These are phyloP conservation scores for Apiospora malaysiana DNA, from an alignment of 2,329 filamentous ascomycete genomes.

Conservation along the genomic window DNA sequence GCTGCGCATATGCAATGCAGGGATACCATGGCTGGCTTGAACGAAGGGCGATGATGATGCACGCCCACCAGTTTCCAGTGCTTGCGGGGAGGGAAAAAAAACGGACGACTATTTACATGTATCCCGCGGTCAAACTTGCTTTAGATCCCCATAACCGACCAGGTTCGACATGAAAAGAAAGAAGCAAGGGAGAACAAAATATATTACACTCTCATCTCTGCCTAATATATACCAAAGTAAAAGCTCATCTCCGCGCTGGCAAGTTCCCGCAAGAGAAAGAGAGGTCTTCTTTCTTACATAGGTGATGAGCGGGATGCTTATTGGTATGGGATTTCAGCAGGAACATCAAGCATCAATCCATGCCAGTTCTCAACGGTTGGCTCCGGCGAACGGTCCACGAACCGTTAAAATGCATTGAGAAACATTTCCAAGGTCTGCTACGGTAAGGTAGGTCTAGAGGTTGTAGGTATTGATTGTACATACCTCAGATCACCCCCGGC, in stretches of 20 bases:
- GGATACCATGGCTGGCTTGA: constrained; percentile 15
- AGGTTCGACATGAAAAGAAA: constrained; percentile 4
- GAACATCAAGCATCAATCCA: neutral
- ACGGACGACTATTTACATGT: neutral
- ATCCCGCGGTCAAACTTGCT: constrained; percentile 11
- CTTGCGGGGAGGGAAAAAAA: neutral
- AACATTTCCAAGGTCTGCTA: constrained; percentile 4
- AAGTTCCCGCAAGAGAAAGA: neutral
- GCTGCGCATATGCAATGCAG: neutral
- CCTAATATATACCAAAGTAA: neutral
- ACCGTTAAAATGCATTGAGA: constrained; percentile 3
- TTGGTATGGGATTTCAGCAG: neutral
- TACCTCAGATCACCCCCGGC: constrained; percentile 3
- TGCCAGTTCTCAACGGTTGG: constrained; percentile 10
- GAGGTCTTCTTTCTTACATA: neutral
- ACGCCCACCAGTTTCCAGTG: neutral
- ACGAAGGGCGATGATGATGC: constrained; percentile 5
- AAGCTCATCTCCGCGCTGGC: neutral
- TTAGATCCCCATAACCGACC: neutral
- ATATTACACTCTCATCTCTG: neutral
- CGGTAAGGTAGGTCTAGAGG: neutral
- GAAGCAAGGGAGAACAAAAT: neutral
- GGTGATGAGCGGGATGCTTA: neutral
- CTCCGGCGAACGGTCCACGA: constrained; percentile 6
- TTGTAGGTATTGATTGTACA: neutral